Conservation (phyloP, 2,329 filamentous ascomycete genomes). For the Alternaria rosae region DNA sequence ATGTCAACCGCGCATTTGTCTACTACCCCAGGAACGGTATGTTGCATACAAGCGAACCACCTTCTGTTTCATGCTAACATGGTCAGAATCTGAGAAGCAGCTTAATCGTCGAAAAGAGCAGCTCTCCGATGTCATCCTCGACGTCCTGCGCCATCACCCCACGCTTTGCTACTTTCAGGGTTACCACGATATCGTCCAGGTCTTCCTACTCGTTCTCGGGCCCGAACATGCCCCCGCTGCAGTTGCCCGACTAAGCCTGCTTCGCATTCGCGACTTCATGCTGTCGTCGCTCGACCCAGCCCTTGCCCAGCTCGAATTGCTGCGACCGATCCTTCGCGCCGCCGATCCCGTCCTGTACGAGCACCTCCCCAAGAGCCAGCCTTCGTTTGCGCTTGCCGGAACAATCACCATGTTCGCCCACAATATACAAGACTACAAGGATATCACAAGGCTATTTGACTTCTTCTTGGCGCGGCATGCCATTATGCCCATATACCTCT, state of each 20-base stretch:
- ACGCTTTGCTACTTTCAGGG: constrained; percentile 96
- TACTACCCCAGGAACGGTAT: constrained; percentile 83
- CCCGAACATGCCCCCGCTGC: constrained; percentile 66
- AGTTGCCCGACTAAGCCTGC: constrained; percentile 81
- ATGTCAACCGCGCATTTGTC: constrained; percentile 95
- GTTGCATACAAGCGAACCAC: constrained; percentile 28
- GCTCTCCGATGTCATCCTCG: constrained; percentile 79
- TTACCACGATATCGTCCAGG: constrained; percentile 98
- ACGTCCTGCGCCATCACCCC: constrained; percentile 80
- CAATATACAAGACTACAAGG: constrained; percentile 87
- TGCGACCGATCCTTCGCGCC: constrained; percentile 79
- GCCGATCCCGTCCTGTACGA: constrained; percentile 75
- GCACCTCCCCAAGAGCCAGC: constrained; percentile 80
- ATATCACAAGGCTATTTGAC: constrained; percentile 91
- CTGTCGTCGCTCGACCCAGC: constrained; percentile 84
- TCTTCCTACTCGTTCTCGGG: constrained; percentile 85
- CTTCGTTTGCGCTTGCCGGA: constrained; percentile 92
- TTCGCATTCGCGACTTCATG: constrained; percentile 98
- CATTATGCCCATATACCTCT: constrained; percentile 89
- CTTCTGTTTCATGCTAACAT: constrained; percentile 17
- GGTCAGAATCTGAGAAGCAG: constrained; percentile 74
- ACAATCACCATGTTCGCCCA: constrained; percentile 97
- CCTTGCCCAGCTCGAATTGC: constrained; percentile 82
- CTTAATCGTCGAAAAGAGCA: constrained; percentile 75
- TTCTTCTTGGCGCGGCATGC: constrained; percentile 86